These are phyloP conservation scores for Dentipellis fragilis DNA, from an alignment of 768 basidiomycete genomes.

Conservation along the genomic window DNA sequence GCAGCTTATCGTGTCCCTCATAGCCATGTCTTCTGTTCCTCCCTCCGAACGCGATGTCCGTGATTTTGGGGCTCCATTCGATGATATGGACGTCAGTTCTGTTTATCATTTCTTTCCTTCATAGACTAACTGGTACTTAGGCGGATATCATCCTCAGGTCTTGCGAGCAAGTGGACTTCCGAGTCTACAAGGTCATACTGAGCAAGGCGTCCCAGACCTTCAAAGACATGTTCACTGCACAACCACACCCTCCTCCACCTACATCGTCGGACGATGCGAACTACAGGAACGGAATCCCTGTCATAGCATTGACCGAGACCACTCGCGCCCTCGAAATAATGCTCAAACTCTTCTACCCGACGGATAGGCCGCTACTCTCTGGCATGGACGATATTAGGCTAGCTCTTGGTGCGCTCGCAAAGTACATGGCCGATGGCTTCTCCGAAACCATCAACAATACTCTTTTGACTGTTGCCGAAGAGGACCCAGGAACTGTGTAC, in stretches of 20 bases:
- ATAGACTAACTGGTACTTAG: not conserved
- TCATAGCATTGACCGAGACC: not conserved
- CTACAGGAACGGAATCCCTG: not conserved
- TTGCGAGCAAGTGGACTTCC: slow-evolving; percentile 4
- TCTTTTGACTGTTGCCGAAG: not conserved
- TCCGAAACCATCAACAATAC: not conserved
- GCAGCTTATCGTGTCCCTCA: not conserved
- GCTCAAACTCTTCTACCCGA: not conserved
- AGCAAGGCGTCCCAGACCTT: not conserved
- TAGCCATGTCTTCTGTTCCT: not conserved
- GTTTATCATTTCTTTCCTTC: not conserved
- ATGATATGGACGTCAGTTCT: not conserved
- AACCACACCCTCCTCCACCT: not conserved
- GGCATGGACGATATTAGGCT: not conserved
- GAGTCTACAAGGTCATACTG: slow-evolving; percentile 3
- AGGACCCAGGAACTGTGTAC: not conserved
- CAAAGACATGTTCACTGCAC: not conserved
- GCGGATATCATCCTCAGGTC: slow-evolving; percentile 6
- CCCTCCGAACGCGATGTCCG: not conserved
- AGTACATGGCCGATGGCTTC: not conserved
- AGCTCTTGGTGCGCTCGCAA: not conserved
- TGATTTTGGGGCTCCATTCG: not conserved
- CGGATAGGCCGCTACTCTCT: not conserved
- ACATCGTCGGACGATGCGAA: not conserved
- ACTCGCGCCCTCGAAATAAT: not conserved